These are phyloP conservation scores for Hansfordia pulvinata DNA, from an alignment of 2,329 filamentous ascomycete genomes.

Conservation along the genomic window DNA sequence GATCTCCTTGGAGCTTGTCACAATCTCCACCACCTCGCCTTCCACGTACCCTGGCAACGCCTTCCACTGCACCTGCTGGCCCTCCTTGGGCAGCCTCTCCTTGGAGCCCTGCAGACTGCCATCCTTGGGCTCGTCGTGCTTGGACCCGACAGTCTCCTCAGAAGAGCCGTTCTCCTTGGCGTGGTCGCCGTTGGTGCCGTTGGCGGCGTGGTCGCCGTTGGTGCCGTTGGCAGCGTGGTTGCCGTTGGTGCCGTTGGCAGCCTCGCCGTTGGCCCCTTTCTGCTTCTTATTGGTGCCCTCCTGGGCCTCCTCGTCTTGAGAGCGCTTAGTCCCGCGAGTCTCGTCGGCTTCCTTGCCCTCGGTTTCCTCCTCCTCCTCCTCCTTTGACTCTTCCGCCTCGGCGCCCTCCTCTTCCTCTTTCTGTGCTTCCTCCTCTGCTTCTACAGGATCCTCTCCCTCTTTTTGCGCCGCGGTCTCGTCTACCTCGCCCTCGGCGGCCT, in stretches of 20 bases:
- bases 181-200: background rate
- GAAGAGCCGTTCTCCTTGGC: no score
- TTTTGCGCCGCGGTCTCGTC: background rate
- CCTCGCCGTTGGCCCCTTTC: background rate
- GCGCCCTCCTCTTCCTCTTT: background rate
- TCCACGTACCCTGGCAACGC: conserved; percentile 5
- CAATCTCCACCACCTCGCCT: conserved; percentile 6
- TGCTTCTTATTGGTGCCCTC: conserved; percentile 1
- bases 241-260: background rate
- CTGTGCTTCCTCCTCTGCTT: background rate
- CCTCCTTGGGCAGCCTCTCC: conserved; percentile 4
- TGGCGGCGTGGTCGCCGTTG: conserved; percentile 1
- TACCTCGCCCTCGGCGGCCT: background rate
- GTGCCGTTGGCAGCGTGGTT: background rate
- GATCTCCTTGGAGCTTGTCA: conserved; percentile 3
- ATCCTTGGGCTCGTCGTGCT: conserved; percentile 6
- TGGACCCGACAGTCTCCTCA: conserved; percentile 7
- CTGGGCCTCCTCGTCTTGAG: background rate
- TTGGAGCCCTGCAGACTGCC: conserved; percentile 3
- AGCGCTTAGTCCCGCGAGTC: background rate
- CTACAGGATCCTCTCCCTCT: background rate
- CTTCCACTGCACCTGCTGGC: conserved; percentile 6
- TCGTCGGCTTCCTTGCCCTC: conserved; percentile 3
- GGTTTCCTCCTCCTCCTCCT: conserved; percentile 7
- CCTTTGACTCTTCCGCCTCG: conserved; percentile 2